These are phyloP conservation scores for Backusella australiensis DNA, from an alignment of 192 early-diverging fungal genomes.

Conservation along the genomic window DNA sequence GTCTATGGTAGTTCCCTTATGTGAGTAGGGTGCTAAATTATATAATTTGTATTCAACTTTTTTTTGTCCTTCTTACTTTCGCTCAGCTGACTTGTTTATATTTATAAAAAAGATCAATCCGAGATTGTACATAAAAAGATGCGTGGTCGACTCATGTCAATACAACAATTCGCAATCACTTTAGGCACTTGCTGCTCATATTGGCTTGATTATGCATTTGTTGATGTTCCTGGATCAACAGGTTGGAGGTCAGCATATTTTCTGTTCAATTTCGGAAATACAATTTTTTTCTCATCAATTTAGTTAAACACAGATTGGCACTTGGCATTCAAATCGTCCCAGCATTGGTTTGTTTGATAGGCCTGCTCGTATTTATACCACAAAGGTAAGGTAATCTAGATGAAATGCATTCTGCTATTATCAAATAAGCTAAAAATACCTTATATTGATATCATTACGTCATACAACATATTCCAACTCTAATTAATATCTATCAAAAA, in stretches of 20 bases:
- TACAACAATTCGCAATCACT: constrained; percentile 91
- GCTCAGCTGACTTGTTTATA: neutral
- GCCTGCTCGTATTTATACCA: constrained; percentile 70
- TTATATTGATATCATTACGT: constrained; percentile 48
- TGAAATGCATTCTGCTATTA: constrained; percentile 47
- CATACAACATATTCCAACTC: constrained; percentile 42
- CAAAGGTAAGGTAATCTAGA: neutral
- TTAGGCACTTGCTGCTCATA: constrained; percentile 69
- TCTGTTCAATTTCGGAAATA: neutral
- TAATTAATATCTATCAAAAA: neutral
- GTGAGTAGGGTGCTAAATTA: constrained; percentile 13
- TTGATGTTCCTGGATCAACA: constrained; percentile 12
- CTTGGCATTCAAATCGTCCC: constrained; percentile 82
- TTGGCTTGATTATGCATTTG: constrained; percentile 28
- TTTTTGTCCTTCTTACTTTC: neutral
- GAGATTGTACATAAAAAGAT: constrained; percentile 80
- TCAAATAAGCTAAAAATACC: constrained; percentile 60
- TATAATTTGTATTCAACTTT: neutral
- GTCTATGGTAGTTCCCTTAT: constrained; percentile 59
- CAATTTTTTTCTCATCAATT: neutral
- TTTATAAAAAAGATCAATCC: constrained; percentile 48
- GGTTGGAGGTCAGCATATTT: constrained; percentile 23
- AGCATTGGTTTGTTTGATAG: constrained; percentile 61
- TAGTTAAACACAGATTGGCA: constrained; percentile 62
- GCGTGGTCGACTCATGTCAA: constrained; percentile 78